Evolutionary conservation across 805 yeast genomes (phyloP).

Genomic region (Saturnispora dispora): DNA sequence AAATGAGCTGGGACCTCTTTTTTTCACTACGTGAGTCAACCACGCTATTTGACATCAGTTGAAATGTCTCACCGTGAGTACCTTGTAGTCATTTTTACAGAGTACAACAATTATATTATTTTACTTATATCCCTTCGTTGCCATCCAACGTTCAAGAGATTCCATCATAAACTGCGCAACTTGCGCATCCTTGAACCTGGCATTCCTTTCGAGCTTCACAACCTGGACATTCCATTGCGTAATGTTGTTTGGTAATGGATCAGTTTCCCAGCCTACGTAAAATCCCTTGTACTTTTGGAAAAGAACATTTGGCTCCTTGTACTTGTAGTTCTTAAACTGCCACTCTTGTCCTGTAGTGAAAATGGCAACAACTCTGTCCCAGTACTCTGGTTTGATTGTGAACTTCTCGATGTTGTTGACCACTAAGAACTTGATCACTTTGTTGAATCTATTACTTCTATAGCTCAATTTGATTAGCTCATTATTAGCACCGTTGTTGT

Average conservation of each 20-base stretch:
- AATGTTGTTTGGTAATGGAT: constrained; percentile 64
- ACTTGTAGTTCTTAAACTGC: constrained; percentile 88
- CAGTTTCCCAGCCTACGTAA: constrained; percentile 68
- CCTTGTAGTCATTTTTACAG: background rate
- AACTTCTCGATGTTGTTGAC: constrained; percentile 84
- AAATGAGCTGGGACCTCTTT: too few relatives aligned
- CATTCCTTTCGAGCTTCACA: constrained; percentile 68
- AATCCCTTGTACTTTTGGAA: constrained; percentile 83
- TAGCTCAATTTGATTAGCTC: constrained; percentile 46
- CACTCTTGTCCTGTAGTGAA: constrained; percentile 96
- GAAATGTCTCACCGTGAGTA: too few relatives aligned
- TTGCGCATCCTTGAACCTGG: constrained; percentile 83
- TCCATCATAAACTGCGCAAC: constrained; percentile 82
- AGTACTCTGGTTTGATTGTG: constrained; percentile 88
- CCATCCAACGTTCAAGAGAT: constrained; percentile 63
- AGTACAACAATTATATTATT: background rate
- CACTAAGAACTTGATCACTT: constrained; percentile 56
- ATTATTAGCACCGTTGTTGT: background rate
- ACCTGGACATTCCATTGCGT: constrained; percentile 84
- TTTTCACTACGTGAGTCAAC: too few relatives aligned
- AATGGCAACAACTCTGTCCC: constrained; percentile 95
- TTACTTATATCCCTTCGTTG: constrained; percentile 49
- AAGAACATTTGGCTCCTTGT: constrained; percentile 67
- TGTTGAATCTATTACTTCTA: constrained; percentile 45
- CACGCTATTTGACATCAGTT: too few relatives aligned